Evolutionary conservation across 2,329 filamentous ascomycete species (phyloP).

Genomic region (Salinomyces thailandicus): DNA sequence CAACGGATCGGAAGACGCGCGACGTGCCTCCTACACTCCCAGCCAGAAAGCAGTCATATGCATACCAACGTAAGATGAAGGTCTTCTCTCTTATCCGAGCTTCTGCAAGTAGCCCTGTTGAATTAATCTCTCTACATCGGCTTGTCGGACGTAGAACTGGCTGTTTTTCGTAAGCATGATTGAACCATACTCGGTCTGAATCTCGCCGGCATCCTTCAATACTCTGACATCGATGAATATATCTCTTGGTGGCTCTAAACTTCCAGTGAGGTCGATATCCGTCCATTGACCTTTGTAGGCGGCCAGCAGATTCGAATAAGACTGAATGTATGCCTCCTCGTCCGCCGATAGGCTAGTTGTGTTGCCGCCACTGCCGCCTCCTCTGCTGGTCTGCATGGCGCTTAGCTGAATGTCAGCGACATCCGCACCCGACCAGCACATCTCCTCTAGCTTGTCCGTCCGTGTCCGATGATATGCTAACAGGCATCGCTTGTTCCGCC

Average conservation of each 20-base stretch:
- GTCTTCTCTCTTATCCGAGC: slow-evolving; percentile 64
- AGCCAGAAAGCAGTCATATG: no score
- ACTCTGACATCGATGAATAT: slow-evolving; percentile 95
- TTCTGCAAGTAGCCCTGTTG: slow-evolving; percentile 91
- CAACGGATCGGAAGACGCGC: no score
- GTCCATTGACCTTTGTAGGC: slow-evolving; percentile 98
- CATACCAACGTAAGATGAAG: no score
- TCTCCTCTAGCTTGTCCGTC: slow-evolving; percentile 81
- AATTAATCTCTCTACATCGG: slow-evolving; percentile 89
- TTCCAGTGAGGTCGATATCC: slow-evolving; percentile 90
- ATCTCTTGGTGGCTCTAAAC: slow-evolving; percentile 85
- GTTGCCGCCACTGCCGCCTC: slow-evolving; percentile 5
- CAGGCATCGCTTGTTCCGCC: slow-evolving; percentile 89
- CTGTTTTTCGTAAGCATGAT: slow-evolving; percentile 97
- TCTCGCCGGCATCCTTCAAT: slow-evolving; percentile 92
- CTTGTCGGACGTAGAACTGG: slow-evolving; percentile 92
- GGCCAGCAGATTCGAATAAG: slow-evolving; percentile 85
- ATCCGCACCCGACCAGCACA: slow-evolving; percentile 85
- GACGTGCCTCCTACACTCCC: no score
- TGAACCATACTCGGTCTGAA: slow-evolving; percentile 97
- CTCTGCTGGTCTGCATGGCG: slow-evolving; percentile 28
- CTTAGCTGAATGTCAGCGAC: slow-evolving; percentile 56
- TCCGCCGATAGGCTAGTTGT: slow-evolving; percentile 61
- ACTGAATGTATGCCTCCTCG: slow-evolving; percentile 89
- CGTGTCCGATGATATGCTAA: slow-evolving; percentile 88